These are phyloP conservation scores for Heliamphora exappendiculata DNA, from an alignment of 148 eudicot genomes.

Conservation along the genomic window DNA sequence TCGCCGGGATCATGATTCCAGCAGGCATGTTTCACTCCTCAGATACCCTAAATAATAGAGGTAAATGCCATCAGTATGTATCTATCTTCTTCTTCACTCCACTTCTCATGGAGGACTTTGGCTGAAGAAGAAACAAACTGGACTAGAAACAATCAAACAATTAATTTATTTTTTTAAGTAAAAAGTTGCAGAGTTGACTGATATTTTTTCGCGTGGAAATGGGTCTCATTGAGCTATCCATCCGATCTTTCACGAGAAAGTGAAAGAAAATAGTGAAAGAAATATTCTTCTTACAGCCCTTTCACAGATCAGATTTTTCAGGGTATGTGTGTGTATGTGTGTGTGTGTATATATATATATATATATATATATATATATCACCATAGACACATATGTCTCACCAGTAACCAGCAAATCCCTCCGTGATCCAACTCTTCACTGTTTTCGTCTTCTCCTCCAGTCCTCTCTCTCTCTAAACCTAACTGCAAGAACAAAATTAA, in stretches of 20 bases:
- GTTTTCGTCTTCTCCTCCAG: not conserved
- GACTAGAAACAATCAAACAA: no score
- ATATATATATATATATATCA: no score
- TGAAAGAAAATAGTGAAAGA: not conserved
- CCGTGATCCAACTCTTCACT: not conserved
- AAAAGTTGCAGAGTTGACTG: not conserved
- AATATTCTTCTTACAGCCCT: not conserved
- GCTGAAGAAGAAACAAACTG: no score
- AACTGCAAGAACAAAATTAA: not conserved
- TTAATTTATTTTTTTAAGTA: not conserved
- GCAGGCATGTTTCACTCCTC: constrained; percentile 4
- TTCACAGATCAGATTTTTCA: not conserved
- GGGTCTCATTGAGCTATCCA: not conserved
- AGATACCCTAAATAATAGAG: not conserved
- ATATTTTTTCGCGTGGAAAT: not conserved
- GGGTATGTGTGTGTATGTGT: no score
- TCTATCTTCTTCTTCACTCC: no score
- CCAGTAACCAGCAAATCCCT: no score
- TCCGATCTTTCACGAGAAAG: not conserved
- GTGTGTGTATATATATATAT: no score
- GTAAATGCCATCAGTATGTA: not conserved
- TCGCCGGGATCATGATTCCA: constrained; percentile 10
- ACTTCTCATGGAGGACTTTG: no score
- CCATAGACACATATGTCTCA: no score
- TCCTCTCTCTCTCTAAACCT: not conserved